Evolutionary conservation across 768 basidiomycete species (phyloP).

Genomic region (Psilocybe sp.): DNA sequence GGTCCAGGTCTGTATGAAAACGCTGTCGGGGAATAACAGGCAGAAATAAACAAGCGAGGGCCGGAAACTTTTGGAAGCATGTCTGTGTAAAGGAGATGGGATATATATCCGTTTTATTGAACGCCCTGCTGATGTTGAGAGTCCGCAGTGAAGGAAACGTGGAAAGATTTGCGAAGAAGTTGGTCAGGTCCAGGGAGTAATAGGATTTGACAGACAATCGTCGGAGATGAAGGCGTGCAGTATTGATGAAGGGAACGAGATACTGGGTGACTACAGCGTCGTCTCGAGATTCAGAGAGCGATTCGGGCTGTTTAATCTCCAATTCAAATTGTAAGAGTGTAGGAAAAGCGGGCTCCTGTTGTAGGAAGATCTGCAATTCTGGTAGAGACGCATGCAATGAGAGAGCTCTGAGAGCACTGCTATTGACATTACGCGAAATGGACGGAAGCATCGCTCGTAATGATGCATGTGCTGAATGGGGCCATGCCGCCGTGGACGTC

Average conservation of each 20-base stretch:
- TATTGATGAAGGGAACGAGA: slow-evolving; percentile 40
- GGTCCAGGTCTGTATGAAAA: slow-evolving; percentile 21
- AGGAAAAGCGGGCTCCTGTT: too few species aligned
- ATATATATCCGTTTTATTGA: slow-evolving; percentile 35
- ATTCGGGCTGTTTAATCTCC: too few species aligned
- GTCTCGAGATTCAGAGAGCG: too few species aligned
- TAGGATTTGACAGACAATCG: slow-evolving; percentile 38
- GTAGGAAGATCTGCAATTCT: too few species aligned
- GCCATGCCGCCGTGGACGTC: too few species aligned
- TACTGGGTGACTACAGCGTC: too few species aligned
- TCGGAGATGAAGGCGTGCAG: slow-evolving; percentile 29
- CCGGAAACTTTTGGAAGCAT: slow-evolving; percentile 25
- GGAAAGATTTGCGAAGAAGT: slow-evolving; percentile 30
- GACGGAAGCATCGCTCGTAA: too few species aligned
- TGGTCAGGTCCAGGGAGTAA: slow-evolving; percentile 37
- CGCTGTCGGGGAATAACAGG: slow-evolving; percentile 35
- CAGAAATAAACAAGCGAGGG: slow-evolving; percentile 32
- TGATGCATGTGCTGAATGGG: too few species aligned
- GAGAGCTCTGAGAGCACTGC: too few species aligned
- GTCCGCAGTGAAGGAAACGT: slow-evolving; percentile 30
- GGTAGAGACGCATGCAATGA: too few species aligned
- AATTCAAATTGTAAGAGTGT: too few species aligned
- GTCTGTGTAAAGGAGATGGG: slow-evolving; percentile 33
- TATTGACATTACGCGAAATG: too few species aligned
- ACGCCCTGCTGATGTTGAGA: slow-evolving; percentile 36